These are phyloP conservation scores for Hirsutella thompsonii DNA, from an alignment of 2,329 filamentous ascomycete species.

Conservation along the genomic window DNA sequence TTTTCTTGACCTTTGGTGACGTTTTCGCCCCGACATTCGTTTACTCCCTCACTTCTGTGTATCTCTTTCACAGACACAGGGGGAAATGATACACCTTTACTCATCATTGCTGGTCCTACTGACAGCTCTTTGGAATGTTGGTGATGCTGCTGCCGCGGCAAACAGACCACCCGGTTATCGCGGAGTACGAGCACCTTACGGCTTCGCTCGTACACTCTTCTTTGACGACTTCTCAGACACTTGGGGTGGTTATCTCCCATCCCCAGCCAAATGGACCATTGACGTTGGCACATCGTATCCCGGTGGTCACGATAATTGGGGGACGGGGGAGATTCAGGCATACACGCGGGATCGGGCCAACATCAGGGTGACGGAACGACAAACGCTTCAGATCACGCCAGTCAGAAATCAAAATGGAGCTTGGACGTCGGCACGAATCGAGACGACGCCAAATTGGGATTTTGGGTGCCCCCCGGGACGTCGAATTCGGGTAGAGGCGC, in stretches of 20 bases:
- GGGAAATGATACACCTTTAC: no score
- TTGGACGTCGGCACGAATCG: constrained; percentile 33
- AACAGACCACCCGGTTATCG: background rate
- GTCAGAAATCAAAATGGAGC: constrained; percentile 12
- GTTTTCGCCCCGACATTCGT: no score
- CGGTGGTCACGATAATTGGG: constrained; percentile 32
- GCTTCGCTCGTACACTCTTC: constrained; percentile 12
- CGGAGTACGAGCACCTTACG: constrained; percentile 4
- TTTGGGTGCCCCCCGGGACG: constrained; percentile 19
- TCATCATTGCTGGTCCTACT: no score
- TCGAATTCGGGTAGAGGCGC: constrained; percentile 24
- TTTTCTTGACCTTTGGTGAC: no score
- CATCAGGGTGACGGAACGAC: constrained; percentile 21
- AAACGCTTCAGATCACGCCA: constrained; percentile 23
- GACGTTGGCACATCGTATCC: constrained; percentile 32
- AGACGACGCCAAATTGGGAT: constrained; percentile 19
- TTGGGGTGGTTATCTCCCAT: constrained; percentile 12
- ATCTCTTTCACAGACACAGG: no score
- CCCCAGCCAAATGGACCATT: constrained; percentile 27
- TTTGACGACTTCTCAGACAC: constrained; percentile 14
- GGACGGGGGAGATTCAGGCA: constrained; percentile 32
- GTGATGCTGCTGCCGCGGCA: no score
- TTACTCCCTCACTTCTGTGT: no score
- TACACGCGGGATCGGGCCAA: constrained; percentile 29
- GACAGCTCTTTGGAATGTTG: no score